Evolutionary conservation across 139 green algal species (phyloP).

Genomic region (Auxenochlorella pyrenoidosa): DNA sequence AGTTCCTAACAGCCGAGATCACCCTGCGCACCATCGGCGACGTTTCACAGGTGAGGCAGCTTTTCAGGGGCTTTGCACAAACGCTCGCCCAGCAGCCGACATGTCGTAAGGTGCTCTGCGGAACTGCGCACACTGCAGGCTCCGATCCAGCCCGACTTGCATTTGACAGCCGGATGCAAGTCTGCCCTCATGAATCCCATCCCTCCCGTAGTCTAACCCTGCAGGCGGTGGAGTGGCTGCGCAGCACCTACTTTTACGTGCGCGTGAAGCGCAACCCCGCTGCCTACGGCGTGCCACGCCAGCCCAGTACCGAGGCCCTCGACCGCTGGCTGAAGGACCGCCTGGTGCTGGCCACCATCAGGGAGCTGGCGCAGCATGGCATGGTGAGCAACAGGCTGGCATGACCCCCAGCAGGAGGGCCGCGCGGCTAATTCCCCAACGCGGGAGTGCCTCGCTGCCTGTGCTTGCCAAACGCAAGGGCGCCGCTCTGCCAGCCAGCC

Average conservation of each 20-base stretch:
- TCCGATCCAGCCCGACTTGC: too few species aligned
- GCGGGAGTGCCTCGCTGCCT: background rate
- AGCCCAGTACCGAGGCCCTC: constrained; percentile 36
- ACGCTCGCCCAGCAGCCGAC: too few species aligned
- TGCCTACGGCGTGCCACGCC: constrained; percentile 49
- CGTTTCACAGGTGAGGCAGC: constrained; percentile 39
- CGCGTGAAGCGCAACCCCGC: constrained; percentile 59
- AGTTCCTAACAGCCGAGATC: constrained; percentile 88
- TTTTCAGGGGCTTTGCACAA: background rate
- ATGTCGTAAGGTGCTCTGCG: background rate
- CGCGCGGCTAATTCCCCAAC: background rate
- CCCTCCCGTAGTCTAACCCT: background rate
- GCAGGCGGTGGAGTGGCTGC: constrained; percentile 77
- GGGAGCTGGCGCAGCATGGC: constrained; percentile 65
- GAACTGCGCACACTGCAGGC: background rate
- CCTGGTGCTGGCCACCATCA: constrained; percentile 65
- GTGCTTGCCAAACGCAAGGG: background rate
- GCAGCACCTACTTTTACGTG: constrained; percentile 86
- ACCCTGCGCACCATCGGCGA: constrained; percentile 75
- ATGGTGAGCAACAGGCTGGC: constrained; percentile 54
- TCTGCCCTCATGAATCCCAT: too few species aligned
- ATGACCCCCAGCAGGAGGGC: too few species aligned
- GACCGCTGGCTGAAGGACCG: constrained; percentile 59
- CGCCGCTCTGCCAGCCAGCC: too few species aligned
- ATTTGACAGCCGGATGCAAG: too few species aligned